Evolutionary conservation across 768 basidiomycete genomes (phyloP), one percentile per base, ranked within the genome.

Genomic region (Mycena latifolia): DNA sequence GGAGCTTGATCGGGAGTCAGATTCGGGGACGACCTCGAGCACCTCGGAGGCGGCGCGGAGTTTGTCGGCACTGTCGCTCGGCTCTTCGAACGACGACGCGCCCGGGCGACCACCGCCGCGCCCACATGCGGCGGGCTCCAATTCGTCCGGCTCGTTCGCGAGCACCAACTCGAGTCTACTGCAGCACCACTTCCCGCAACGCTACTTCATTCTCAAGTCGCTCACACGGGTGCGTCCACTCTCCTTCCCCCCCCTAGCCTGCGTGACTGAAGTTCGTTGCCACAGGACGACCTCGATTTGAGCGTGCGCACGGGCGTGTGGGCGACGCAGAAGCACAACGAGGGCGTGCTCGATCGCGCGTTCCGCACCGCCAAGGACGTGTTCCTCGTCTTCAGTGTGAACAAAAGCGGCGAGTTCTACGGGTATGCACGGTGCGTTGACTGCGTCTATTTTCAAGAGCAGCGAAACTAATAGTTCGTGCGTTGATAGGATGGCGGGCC

Each of bases 271-370:
- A 3, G 5, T 63, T 72, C 15, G 22, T 43, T 35, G 52, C 24
- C 25, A 5, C 72, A 95, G 94, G 84, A 83, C 65, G 93, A 94
- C 77, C 78, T 95, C 73, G 90, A 96, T 70, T 78, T 92, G 35
- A 95, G 93, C 75, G 89, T 94, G 27, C 82, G 91, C 74, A 85
- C 85, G 17, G 92, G 93, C 1, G 59, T 93, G 2, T 98, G 97
- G 97, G 92, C 93, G 48, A 98, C 96, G 1, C 97, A 99, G 78
- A 85, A 83, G 70, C 96, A 97, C 79, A 98, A 97, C 72, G 95
- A 98, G 78, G 88, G 88, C 11, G 89, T 97, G 52, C 82, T 98
- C 18, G 95, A 98, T 69, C 94, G 94, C 76, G 96, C 97, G 0
- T 99, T 84, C 77, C 89, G 96, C n/a, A 98, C 95, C 3, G 91